Percentiles rank a stretch among this genome's conserved stretches.
Evolutionary conservation across 768 basidiomycete genomes (phyloP).

Genomic region (Suillus sp.): DNA sequence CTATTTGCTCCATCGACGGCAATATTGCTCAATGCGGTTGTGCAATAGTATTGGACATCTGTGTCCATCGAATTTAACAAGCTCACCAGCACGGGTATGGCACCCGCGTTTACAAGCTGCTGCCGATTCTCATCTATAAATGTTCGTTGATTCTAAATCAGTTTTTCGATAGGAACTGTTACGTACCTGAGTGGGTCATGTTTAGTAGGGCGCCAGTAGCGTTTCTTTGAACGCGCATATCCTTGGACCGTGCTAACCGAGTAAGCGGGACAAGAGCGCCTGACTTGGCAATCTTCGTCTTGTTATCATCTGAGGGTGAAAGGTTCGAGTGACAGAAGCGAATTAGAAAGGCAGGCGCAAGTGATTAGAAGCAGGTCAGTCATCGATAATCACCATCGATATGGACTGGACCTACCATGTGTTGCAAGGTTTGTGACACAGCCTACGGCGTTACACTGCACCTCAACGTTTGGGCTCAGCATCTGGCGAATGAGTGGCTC

Average conservation of each 20-base stretch:
- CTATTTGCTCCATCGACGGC: constrained; percentile 95
- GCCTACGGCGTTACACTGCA: constrained; percentile 99
- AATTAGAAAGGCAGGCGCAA: constrained; percentile 15
- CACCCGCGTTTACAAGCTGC: constrained; percentile 97
- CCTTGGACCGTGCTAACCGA: constrained; percentile 93
- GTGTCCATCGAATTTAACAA: constrained; percentile 95
- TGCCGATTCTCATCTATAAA: constrained; percentile 92
- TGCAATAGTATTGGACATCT: constrained; percentile 99
- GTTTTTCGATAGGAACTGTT: constrained; percentile 7
- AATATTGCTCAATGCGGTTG: constrained; percentile 96
- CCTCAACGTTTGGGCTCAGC: constrained; percentile 98
- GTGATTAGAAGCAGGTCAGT: constrained; percentile 12
- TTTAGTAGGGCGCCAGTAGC: constrained; percentile 97
- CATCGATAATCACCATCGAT: constrained; percentile 11
- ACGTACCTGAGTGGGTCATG: constrained; percentile 97
- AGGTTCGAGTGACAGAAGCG: constrained; percentile 15
- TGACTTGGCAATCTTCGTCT: constrained; percentile 99
- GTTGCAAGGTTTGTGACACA: constrained; percentile 99
- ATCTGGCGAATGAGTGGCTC: constrained; percentile 99
- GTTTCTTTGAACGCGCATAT: constrained; percentile 99
- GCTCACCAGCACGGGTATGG: constrained; percentile 95
- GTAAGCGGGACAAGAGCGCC: constrained; percentile 98
- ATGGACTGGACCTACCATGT: constrained; percentile 65
- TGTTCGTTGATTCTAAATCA: constrained; percentile 10
- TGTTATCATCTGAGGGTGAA: constrained; percentile 84